Percentiles rank a stretch among this genome's conserved stretches.
Conservation (phyloP, 75 land plant species). For the Chamaecyparis obtusa region DNA sequence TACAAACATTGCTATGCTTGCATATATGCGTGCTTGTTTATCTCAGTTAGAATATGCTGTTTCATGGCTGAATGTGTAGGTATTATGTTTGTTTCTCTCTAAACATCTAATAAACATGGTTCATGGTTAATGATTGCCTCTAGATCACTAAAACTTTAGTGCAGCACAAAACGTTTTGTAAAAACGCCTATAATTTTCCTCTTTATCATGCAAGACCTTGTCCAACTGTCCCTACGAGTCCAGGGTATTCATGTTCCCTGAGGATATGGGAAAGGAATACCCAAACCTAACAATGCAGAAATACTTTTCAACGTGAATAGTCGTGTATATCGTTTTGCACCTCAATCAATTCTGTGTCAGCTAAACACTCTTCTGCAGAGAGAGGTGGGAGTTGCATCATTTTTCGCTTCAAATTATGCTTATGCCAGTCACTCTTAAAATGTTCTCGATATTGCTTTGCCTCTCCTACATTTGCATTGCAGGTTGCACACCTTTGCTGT, state of each 20-base stretch:
- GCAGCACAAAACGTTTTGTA: no score
- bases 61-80: no score
- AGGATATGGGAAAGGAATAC: not conserved
- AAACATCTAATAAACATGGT: no score
- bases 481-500: slow-evolving; percentile 77
- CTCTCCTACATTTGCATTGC: slow-evolving; percentile 87
- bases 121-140: no score
- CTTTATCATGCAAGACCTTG: no score
- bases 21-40: no score
- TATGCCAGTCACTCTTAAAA: slow-evolving; percentile 97
- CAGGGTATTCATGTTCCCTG: not conserved
- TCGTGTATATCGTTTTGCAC: slow-evolving; percentile 69
- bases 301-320: slow-evolving; percentile 53
- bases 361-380: slow-evolving; percentile 75
- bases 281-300: not conserved
- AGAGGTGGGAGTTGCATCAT: slow-evolving; percentile 81
- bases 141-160: no score
- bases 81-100: no score
- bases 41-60: no score
- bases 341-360: slow-evolving; percentile 63
- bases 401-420: slow-evolving; percentile 90
- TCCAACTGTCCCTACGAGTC: not conserved
- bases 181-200: no score
- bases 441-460: slow-evolving; percentile 82
- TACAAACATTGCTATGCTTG: no score